Evolutionary conservation across 768 basidiomycete genomes (phyloP).

Genomic region (Baorangia bicolor): DNA sequence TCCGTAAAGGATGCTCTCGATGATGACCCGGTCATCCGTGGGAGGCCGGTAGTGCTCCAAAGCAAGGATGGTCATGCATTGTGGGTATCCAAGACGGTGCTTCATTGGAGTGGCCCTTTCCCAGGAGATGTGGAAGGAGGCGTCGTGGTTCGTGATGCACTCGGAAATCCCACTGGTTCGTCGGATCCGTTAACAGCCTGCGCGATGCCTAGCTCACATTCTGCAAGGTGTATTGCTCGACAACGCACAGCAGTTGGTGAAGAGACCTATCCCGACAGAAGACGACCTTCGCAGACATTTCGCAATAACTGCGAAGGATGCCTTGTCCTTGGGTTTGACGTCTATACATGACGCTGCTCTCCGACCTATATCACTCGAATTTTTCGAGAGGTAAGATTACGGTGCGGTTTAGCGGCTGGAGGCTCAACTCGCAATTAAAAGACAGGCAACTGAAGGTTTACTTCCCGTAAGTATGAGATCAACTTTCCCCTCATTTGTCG

Average conservation of each 20-base stretch:
- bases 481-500: slow-evolving; percentile 4
- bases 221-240: slow-evolving; percentile 71
- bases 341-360: slow-evolving; percentile 86
- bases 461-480: slow-evolving; percentile 52
- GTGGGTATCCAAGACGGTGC: slow-evolving; percentile 73
- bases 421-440: slow-evolving; percentile 31
- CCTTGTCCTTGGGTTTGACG: slow-evolving; percentile 70
- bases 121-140: slow-evolving; percentile 79
- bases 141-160: slow-evolving; percentile 64
- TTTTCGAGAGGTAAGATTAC: slow-evolving; percentile 61
- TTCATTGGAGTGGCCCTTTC: slow-evolving; percentile 58
- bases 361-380: slow-evolving; percentile 63
- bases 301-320: slow-evolving; percentile 61
- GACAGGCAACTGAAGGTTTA: slow-evolving; percentile 56
- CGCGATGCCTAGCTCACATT: slow-evolving; percentile 3
- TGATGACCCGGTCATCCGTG: slow-evolving; percentile 60
- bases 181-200: neutral
- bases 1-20: slow-evolving; percentile 66
- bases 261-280: slow-evolving; percentile 62
- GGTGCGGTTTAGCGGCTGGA: neutral
- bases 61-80: slow-evolving; percentile 88
- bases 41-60: slow-evolving; percentile 72
- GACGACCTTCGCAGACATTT: slow-evolving; percentile 61
- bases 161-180: slow-evolving; percentile 70
- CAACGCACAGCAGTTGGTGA: slow-evolving; percentile 79